Conservation (phyloP, 139 green algal genomes). For the Chlamydomonas asymmetrica region DNA sequence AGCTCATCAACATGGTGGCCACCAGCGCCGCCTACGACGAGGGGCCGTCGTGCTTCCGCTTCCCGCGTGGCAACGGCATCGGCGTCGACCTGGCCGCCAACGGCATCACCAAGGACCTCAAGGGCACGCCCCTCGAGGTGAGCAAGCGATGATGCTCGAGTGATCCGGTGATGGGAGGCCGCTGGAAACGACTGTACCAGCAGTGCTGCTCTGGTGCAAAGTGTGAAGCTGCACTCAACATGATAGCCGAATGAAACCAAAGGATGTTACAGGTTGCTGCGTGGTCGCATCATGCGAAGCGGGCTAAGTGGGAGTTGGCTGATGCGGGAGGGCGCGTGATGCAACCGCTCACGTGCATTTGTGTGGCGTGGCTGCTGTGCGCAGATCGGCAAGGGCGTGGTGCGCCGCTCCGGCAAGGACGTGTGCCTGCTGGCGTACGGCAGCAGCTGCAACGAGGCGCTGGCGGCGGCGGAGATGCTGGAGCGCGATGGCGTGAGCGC, state of each 20-base stretch:
- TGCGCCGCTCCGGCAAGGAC: slow-evolving; percentile 86
- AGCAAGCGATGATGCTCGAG: no score
- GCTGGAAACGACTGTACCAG: no score
- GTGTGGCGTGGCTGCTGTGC: background rate
- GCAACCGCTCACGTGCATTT: slow-evolving; percentile 8
- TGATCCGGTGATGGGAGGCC: no score
- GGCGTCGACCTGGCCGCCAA: slow-evolving; percentile 86
- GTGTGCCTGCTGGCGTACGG: slow-evolving; percentile 93
- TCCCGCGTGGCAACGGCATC: slow-evolving; percentile 93
- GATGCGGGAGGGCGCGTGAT: background rate
- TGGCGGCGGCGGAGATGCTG: slow-evolving; percentile 88
- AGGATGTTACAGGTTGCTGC: no score
- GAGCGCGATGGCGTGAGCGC: slow-evolving; percentile 75
- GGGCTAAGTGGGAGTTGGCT: background rate
- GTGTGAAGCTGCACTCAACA: no score
- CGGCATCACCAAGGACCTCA: slow-evolving; percentile 78
- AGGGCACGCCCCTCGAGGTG: slow-evolving; percentile 84
- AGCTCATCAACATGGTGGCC: slow-evolving; percentile 95
- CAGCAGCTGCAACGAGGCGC: slow-evolving; percentile 78
- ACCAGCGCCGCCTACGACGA: slow-evolving; percentile 93
- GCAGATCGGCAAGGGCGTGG: slow-evolving; percentile 85
- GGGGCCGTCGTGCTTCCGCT: slow-evolving; percentile 89
- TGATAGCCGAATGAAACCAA: no score
- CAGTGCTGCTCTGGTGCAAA: no score
- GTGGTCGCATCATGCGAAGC: background rate